Percentiles rank a stretch among this genome's conserved stretches.
Evolutionary conservation across 306 rosid species (phyloP).

Genomic region (Acacia crassicarpa): DNA sequence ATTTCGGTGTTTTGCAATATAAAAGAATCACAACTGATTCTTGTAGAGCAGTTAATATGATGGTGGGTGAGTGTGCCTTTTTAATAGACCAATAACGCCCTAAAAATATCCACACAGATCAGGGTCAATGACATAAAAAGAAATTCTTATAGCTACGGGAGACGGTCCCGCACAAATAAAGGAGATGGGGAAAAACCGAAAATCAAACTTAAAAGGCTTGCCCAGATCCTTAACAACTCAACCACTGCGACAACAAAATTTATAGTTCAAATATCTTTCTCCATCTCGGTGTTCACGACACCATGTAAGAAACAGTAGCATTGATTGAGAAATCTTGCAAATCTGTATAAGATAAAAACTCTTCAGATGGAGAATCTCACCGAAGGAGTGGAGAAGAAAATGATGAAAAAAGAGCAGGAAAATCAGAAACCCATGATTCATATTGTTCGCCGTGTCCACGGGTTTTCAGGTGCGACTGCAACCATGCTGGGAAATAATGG

Average conservation of each 20-base stretch:
- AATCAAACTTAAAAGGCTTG: neutral
- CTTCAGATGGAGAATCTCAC: constrained; percentile 29
- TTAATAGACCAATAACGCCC: neutral
- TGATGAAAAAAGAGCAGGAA: constrained; percentile 53
- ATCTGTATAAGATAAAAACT: constrained; percentile 5
- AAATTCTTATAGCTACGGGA: neutral
- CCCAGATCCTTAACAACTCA: constrained; percentile 18
- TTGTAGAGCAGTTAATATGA: neutral
- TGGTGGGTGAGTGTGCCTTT: neutral
- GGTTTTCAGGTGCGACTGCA: constrained; percentile 20
- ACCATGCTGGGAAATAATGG: constrained; percentile 25
- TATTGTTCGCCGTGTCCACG: constrained; percentile 22
- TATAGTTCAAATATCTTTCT: neutral
- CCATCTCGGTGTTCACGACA: neutral
- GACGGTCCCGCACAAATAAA: neutral
- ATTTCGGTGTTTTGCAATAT: neutral
- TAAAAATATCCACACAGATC: too few relatives aligned
- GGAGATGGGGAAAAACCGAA: neutral
- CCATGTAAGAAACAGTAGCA: constrained; percentile 1
- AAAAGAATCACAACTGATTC: neutral
- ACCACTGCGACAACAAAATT: neutral
- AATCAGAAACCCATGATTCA: constrained; percentile 49
- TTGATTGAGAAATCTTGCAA: neutral
- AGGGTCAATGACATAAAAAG: neutral
- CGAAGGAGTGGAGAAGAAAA: constrained; percentile 49